phyloP scores from a whole-genome alignment of 257 asterid species.

The Knoxia roxburghii region DNA sequence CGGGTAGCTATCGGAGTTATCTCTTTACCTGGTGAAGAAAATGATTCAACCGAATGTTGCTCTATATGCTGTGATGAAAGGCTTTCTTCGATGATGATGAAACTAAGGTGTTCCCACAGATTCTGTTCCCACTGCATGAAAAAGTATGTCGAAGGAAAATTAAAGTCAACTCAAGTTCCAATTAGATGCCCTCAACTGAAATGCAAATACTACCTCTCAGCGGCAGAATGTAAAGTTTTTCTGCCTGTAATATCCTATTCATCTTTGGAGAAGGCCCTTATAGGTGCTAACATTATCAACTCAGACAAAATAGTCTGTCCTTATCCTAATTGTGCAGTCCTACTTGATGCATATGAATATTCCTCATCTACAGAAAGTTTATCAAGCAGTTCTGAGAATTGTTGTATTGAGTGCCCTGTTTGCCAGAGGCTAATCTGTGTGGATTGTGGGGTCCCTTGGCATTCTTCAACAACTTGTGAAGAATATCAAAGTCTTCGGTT shows the following conservation, averaged over 20 bases:
- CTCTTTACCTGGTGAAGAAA: constrained; percentile 38
- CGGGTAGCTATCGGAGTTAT: constrained; percentile 83
- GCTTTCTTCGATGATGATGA: constrained; percentile 61
- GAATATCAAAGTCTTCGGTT: constrained; percentile 55
- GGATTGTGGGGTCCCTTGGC: constrained; percentile 87
- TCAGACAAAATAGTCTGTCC: constrained; percentile 57
- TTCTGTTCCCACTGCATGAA: constrained; percentile 90
- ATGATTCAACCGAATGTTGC: constrained; percentile 44
- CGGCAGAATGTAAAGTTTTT: constrained; percentile 54
- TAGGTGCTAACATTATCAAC: constrained; percentile 37
- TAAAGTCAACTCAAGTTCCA: constrained; percentile 53
- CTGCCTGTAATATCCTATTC: constrained; percentile 68
- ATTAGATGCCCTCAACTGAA: constrained; percentile 67
- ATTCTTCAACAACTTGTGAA: constrained; percentile 72
- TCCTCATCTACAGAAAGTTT: constrained; percentile 49
- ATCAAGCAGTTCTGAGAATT: constrained; percentile 45
- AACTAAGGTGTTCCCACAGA: constrained; percentile 74
- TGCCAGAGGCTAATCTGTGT: constrained; percentile 69
- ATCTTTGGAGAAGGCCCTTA: constrained; percentile 54
- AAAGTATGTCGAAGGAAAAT: constrained; percentile 70
- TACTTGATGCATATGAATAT: constrained; percentile 67
- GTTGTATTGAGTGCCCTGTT: constrained; percentile 68
- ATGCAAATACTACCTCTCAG: constrained; percentile 69
- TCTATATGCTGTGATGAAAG: constrained; percentile 83
- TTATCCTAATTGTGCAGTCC: constrained; percentile 59